Evolutionary conservation across 495 filamentous ascomycete species (phyloP).

Genomic region (Daldinia vernicosa): DNA sequence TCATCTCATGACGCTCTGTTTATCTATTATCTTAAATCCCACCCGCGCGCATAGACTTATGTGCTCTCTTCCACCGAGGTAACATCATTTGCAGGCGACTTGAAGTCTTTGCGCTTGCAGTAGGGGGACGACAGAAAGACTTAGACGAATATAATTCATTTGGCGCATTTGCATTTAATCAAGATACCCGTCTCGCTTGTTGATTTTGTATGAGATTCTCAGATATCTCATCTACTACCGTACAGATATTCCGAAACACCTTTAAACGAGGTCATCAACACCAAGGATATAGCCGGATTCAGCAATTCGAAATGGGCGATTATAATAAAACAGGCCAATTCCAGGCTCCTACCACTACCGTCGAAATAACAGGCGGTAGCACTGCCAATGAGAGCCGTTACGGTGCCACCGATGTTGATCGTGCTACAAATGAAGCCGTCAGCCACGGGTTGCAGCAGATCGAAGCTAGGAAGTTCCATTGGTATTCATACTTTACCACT

Average conservation of each 20-base stretch:
- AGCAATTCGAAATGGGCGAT: constrained; percentile 44
- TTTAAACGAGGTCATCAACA: constrained; percentile 25
- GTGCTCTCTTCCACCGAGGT: constrained; percentile 29
- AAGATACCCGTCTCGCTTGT: constrained; percentile 9
- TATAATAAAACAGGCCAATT: constrained; percentile 31
- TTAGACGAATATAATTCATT: constrained; percentile 40
- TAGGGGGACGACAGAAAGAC: constrained; percentile 63
- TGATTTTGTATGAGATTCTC: constrained; percentile 24
- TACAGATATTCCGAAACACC: constrained; percentile 28
- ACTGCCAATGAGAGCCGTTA: constrained; percentile 9
- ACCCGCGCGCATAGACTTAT: constrained; percentile 14
- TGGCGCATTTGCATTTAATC: constrained; percentile 2
- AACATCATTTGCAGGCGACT: constrained; percentile 61
- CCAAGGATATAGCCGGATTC: constrained; percentile 33
- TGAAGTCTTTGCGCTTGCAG: constrained; percentile 69
- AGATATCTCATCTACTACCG: constrained; percentile 9
- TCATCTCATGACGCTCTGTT: neutral
- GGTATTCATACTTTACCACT: constrained; percentile 84
- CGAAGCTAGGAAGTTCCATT: constrained; percentile 63
- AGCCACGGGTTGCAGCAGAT: constrained; percentile 53
- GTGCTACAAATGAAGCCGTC: constrained; percentile 41
- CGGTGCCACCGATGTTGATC: constrained; percentile 10
- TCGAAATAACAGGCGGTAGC: constrained; percentile 35
- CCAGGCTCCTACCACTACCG: constrained; percentile 34
- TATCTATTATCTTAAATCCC: neutral